Conservation (phyloP, 495 filamentous ascomycete genomes). For the Penicillium paradoxum region DNA sequence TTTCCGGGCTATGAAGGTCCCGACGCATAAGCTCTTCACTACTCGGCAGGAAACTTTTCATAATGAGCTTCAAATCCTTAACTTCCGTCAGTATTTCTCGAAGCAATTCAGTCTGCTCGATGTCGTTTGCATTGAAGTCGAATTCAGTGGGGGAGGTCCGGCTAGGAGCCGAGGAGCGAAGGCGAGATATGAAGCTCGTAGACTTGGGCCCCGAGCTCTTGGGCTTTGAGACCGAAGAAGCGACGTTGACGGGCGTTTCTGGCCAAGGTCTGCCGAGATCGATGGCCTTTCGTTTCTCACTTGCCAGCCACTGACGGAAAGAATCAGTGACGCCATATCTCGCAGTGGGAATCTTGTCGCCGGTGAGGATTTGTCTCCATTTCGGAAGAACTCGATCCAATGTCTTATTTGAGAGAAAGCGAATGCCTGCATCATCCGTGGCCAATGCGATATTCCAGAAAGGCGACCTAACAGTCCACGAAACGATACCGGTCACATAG, state of each 20-base stretch:
- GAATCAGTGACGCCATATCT: background rate
- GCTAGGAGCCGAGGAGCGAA: background rate
- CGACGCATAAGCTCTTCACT: background rate
- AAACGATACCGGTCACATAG: background rate
- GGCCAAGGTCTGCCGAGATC: background rate
- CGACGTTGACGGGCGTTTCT: background rate
- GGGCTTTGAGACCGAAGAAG: background rate
- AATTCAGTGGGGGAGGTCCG: background rate
- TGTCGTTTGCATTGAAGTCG: too few relatives aligned
- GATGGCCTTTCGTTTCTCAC: background rate
- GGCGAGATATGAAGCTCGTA: background rate
- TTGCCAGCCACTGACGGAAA: background rate
- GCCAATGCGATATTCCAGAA: slow-evolving; percentile 6
- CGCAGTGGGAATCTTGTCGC: background rate
- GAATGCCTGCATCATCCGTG: background rate
- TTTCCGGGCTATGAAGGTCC: background rate
- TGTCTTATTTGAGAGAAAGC: background rate
- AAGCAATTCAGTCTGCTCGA: background rate
- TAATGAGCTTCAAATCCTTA: background rate
- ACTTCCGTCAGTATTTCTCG: background rate
- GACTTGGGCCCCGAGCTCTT: background rate
- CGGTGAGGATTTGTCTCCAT: background rate
- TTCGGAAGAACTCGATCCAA: background rate
- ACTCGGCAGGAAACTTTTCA: background rate
- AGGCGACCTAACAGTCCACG: background rate